Evolutionary conservation across 768 basidiomycete genomes (phyloP).

Genomic region (Leccinum sublutescens): DNA sequence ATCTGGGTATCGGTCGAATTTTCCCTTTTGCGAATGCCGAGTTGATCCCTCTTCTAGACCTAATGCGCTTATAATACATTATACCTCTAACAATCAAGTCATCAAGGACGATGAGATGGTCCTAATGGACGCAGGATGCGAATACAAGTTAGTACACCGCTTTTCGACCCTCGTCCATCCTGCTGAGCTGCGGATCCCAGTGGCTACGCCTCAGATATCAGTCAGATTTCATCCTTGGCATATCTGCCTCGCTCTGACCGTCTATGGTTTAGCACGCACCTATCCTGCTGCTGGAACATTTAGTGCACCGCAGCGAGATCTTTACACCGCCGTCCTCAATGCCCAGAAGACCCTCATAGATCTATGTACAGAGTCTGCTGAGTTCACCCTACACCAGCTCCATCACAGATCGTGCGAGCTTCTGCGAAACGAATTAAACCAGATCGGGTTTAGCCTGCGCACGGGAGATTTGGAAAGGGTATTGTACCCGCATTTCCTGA

Average conservation of each 20-base stretch:
- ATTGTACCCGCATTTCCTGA: conserved; percentile 90
- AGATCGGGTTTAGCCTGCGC: conserved; percentile 46
- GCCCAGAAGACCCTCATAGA: conserved; percentile 67
- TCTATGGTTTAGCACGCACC: conserved; percentile 60
- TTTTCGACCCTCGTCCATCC: not conserved
- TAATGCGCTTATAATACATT: conserved; percentile 91
- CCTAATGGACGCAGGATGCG: conserved; percentile 90
- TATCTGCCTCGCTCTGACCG: conserved; percentile 5
- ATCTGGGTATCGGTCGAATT: conserved; percentile 60
- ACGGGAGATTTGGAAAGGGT: conserved; percentile 61
- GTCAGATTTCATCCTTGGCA: conserved; percentile 39
- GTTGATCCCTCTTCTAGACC: conserved; percentile 44
- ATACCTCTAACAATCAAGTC: conserved; percentile 86
- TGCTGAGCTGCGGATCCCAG: conserved; percentile 36
- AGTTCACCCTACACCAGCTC: conserved; percentile 67
- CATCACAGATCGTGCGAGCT: conserved; percentile 71
- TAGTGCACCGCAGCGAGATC: conserved; percentile 72
- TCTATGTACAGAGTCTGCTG: conserved; percentile 56
- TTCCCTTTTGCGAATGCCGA: not conserved
- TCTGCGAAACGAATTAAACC: conserved; percentile 69
- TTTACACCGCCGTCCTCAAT: conserved; percentile 77
- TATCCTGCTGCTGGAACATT: conserved; percentile 86
- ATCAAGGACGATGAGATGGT: conserved; percentile 71
- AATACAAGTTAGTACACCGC: conserved; percentile 65
- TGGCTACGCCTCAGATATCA: conserved; percentile 94